phyloP scores from a whole-genome alignment of 768 basidiomycete species.

The Auriscalpium microsporum region DNA sequence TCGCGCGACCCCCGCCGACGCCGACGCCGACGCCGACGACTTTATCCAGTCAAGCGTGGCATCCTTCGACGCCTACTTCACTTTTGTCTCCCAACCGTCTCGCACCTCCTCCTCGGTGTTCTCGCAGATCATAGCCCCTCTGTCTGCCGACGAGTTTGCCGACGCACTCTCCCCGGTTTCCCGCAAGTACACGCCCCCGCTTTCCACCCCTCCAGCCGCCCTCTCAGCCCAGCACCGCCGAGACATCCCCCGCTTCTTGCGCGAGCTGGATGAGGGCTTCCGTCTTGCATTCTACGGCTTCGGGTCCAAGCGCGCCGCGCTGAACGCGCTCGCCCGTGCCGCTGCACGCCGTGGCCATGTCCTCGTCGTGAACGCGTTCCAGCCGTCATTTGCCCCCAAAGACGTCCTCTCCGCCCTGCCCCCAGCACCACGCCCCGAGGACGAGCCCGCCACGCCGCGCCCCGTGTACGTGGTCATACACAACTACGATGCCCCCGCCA shows the following conservation, averaged over 20 bases:
- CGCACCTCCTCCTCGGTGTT: conserved; percentile 67
- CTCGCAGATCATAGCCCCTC: conserved; percentile 7
- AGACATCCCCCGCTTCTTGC: conserved; percentile 52
- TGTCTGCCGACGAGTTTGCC: conserved; percentile 50
- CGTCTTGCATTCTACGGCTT: conserved; percentile 83
- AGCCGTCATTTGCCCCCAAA: conserved; percentile 56
- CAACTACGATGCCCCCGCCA: conserved; percentile 73
- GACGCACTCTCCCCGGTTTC: conserved; percentile 13
- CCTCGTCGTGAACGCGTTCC: conserved; percentile 71
- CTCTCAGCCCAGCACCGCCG: conserved; percentile 23
- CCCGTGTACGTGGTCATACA: conserved; percentile 78
- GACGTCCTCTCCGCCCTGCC: conserved; percentile 35
- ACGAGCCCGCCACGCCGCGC: conserved; percentile 39
- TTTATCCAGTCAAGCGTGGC: not conserved
- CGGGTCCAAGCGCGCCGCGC: conserved; percentile 72
- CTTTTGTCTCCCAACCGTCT: conserved; percentile 46
- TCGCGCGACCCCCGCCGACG: no score
- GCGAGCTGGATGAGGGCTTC: conserved; percentile 77
- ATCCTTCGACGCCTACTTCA: conserved; percentile 79
- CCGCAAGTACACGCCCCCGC: conserved; percentile 17
- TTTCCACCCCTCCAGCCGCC: conserved; percentile 23
- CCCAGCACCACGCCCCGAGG: conserved; percentile 33
- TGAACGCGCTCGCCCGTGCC: conserved; percentile 67
- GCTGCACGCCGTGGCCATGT: conserved; percentile 61
- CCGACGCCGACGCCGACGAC: no score